phyloP scores from a whole-genome alignment of 352 stramenopile species.

The Globisporangium middletonii region DNA sequence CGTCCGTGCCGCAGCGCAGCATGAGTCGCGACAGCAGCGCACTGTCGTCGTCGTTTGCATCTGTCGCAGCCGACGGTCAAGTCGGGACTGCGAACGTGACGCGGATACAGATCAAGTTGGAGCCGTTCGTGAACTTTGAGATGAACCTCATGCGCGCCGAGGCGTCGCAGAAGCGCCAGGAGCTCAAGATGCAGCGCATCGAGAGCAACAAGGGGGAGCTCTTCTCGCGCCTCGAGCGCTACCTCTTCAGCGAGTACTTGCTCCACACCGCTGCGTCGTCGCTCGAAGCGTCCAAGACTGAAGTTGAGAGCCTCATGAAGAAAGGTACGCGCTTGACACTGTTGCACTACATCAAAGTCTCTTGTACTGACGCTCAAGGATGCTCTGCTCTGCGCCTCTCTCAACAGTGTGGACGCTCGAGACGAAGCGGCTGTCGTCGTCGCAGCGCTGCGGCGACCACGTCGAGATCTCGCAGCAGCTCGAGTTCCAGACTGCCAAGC shows the following conservation, averaged over 20 bases:
- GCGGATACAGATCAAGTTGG: constrained; percentile 64
- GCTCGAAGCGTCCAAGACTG: constrained; percentile 52
- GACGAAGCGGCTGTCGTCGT: constrained; percentile 46
- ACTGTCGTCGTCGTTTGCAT: constrained; percentile 6
- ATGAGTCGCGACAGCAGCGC: neutral
- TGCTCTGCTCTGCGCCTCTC: neutral
- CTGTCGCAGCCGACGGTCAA: constrained; percentile 17
- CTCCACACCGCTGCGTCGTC: constrained; percentile 55
- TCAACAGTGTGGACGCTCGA: constrained; percentile 48
- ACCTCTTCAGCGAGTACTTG: constrained; percentile 77
- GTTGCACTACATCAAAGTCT: no score
- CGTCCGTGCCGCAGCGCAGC: constrained; percentile 18
- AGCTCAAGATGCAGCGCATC: constrained; percentile 82
- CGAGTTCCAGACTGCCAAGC: constrained; percentile 68
- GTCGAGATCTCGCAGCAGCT: constrained; percentile 49
- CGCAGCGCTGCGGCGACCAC: constrained; percentile 54
- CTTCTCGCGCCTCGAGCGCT: constrained; percentile 63
- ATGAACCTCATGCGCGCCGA: constrained; percentile 76
- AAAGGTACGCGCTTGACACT: constrained; percentile 40
- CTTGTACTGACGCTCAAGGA: constrained; percentile 1
- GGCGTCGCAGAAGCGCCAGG: constrained; percentile 71
- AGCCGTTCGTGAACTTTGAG: constrained; percentile 79
- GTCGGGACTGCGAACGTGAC: constrained; percentile 30
- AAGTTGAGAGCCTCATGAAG: constrained; percentile 57
- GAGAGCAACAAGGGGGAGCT: constrained; percentile 78